These are phyloP conservation scores for Eragrostis tef DNA, from an alignment of 202 grass and related monocot species.

Conservation along the genomic window DNA sequence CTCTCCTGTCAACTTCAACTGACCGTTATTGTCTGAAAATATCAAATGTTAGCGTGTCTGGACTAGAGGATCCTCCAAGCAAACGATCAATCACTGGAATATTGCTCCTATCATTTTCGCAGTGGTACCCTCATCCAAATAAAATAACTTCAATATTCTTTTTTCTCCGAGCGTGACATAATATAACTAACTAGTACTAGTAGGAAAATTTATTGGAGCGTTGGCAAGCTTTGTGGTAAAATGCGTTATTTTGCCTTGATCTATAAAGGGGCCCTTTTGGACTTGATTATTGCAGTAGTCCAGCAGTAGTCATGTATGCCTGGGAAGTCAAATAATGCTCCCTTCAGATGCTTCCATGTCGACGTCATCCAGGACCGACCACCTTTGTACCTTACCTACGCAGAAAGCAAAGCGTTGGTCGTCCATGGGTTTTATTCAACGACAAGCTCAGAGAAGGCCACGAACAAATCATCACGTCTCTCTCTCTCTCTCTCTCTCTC, in stretches of 20 bases:
- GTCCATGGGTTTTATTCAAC: slow-evolving; percentile 29
- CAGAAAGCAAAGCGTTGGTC: slow-evolving; percentile 24
- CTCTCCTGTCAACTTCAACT: no score
- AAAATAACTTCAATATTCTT: no score
- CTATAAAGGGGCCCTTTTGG: not conserved
- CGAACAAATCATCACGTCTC: not conserved
- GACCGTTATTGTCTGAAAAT: not conserved
- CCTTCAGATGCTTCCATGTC: slow-evolving; percentile 23
- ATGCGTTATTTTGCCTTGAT: no score
- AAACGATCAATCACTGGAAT: no score
- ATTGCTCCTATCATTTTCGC: no score
- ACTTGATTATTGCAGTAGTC: not conserved
- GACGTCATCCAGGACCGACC: slow-evolving; percentile 18
- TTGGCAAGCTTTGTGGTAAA: not conserved
- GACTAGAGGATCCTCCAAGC: no score
- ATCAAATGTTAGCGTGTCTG: not conserved
- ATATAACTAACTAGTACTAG: no score
- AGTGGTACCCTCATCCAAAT: no score
- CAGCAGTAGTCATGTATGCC: not conserved
- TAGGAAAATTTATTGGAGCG: no score
- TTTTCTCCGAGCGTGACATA: no score
- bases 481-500: not conserved
- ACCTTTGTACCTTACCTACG: slow-evolving; percentile 28
- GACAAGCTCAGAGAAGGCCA: slow-evolving; percentile 28
- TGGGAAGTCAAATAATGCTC: not conserved